These are phyloP conservation scores for Populus pruinosa DNA, from an alignment of 345 rosid genomes.

Conservation along the genomic window DNA sequence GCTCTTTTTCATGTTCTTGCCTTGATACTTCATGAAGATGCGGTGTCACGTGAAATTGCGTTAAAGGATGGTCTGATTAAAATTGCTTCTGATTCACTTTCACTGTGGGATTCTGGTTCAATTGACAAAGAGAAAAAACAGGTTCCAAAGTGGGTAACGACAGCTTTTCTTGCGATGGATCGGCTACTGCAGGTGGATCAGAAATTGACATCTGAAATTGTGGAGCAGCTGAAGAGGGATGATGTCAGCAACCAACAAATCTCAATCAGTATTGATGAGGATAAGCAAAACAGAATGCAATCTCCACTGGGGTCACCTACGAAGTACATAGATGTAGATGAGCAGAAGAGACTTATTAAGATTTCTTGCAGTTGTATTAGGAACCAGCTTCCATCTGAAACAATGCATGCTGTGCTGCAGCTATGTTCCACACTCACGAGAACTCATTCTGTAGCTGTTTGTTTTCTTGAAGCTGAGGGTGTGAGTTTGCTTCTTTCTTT, in stretches of 20 bases:
- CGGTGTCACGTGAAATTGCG: constrained; percentile 77
- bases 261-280: constrained; percentile 59
- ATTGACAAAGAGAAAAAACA: constrained; percentile 43
- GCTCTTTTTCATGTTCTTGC: constrained; percentile 87
- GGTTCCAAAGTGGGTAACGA: constrained; percentile 91
- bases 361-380: constrained; percentile 78
- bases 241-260: constrained; percentile 39
- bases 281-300: constrained; percentile 60
- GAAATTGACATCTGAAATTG: constrained; percentile 66
- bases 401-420: constrained; percentile 90
- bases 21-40: constrained; percentile 86
- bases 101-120: constrained; percentile 64
- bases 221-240: constrained; percentile 65
- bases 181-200: constrained; percentile 80
- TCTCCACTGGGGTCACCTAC: constrained; percentile 45
- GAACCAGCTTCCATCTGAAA: constrained; percentile 78
- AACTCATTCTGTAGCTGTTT: constrained; percentile 71
- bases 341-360: constrained; percentile 78
- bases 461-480: constrained; percentile 85
- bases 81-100: constrained; percentile 64
- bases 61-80: constrained; percentile 68
- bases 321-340: constrained; percentile 49
- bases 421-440: constrained; percentile 82
- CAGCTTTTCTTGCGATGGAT: constrained; percentile 92
- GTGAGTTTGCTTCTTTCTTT: constrained; percentile 69